phyloP scores from a whole-genome alignment of 129 eudicot species.

The Logfia minima region DNA sequence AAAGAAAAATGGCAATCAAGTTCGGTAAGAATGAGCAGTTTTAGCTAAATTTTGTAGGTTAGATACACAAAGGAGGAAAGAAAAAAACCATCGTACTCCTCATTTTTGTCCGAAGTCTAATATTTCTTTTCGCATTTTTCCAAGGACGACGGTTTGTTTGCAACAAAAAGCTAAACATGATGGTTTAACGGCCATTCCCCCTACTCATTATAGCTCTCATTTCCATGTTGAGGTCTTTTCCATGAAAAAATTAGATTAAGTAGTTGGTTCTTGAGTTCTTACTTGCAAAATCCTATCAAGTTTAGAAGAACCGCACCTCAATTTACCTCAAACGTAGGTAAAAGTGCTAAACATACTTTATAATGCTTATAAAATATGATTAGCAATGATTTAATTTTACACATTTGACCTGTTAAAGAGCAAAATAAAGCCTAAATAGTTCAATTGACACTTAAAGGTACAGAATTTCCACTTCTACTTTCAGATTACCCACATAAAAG shows the following conservation, averaged over 20 bases:
- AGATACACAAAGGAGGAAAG: neutral
- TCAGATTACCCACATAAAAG: neutral
- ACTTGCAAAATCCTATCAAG: neutral
- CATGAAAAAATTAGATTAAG: neutral
- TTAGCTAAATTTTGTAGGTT: neutral
- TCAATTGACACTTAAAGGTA: neutral
- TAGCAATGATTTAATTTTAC: neutral
- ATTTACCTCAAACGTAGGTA: neutral
- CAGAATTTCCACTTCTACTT: neutral
- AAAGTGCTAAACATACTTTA: neutral
- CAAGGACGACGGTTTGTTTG: neutral
- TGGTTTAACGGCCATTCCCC: neutral
- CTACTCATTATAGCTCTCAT: neutral
- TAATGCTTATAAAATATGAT: neutral
- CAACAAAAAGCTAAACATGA: neutral
- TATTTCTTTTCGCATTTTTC: neutral
- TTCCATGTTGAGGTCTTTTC: neutral
- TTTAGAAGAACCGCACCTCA: neutral
- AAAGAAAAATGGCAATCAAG: neutral
- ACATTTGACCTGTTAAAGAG: neutral
- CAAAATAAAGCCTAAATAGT: neutral
- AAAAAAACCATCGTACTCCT: neutral
- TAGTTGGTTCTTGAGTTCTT: neutral
- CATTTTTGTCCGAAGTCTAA: neutral
- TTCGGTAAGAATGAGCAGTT: neutral